Conservation (phyloP, 352 stramenopile species). For the Saprolegnia parasitica region DNA sequence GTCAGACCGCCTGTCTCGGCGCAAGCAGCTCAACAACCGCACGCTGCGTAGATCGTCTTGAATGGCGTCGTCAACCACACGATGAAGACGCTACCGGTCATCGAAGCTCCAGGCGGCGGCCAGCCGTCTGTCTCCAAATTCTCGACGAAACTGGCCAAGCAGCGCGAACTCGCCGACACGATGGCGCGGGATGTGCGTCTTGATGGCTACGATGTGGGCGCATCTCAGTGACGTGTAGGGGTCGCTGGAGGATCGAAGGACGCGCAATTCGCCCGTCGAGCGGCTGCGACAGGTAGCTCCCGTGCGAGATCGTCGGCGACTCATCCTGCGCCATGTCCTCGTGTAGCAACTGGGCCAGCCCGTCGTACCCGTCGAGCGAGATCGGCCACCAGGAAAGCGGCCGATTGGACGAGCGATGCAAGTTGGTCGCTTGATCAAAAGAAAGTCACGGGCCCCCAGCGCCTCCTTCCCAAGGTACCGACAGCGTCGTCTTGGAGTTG, state of each 20-base stretch:
- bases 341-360: neutral
- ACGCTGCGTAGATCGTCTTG: constrained; percentile 43
- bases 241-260: neutral
- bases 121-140: constrained; percentile 21
- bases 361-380: constrained; percentile 21
- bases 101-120: constrained; percentile 18
- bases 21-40: neutral
- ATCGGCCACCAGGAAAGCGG: constrained; percentile 20
- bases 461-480: constrained; percentile 59
- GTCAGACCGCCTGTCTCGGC: constrained; percentile 1
- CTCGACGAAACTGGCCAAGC: constrained; percentile 23
- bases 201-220: too few relatives aligned
- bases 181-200: neutral
- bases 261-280: neutral
- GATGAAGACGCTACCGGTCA: constrained; percentile 28
- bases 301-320: neutral
- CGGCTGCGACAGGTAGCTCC: neutral
- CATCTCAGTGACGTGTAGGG: neutral
- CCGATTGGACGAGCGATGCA: constrained; percentile 19
- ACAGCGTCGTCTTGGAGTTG: neutral
- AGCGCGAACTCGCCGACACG: constrained; percentile 15
- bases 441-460: constrained; percentile 50
- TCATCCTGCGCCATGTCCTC: neutral
- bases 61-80: constrained; percentile 53
- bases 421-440: constrained; percentile 41